Base-by-base conservation (phyloP, 2,329 filamentous ascomycete genomes). In the Claviceps sp. region DNA sequence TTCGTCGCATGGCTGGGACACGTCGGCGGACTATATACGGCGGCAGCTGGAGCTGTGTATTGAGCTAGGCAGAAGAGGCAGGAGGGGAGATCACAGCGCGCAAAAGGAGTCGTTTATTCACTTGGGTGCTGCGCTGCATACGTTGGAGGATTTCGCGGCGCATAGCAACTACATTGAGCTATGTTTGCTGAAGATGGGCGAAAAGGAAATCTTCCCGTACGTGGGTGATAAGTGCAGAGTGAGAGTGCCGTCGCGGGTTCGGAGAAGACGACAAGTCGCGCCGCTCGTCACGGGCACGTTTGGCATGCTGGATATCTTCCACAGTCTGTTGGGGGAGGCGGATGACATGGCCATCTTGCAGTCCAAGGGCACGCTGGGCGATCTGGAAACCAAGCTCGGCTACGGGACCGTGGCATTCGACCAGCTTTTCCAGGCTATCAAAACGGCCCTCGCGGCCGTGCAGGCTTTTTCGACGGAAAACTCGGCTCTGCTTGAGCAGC, bases 111-210 rank as follows among this genome's bases (percentile, higher is more conserved):
- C 84, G 5, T 69, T 88, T 55, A 73, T 85, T 47, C 85, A 80
- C 56, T 71, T 88, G 1, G 84, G 84, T 1, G 83, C 86, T 62
- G 79, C 81, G 2, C 72, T 87, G 23, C 84, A 88, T 65, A 85
- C 81, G 23, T 74, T 88, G 57, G 84, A 87, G 75, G 76, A 88
- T 58, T 61, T 65, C 17, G 59, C 62, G 1, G 85, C 85, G 1
- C 85, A 88, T 63, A 86, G 82, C 58, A 89, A 88, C 64, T 89
- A 88, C 64, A 80, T 79, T 55, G 85, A 89, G 62, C 74, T 89
- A 43, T 82, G 76, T 8, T 70, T 89, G 43, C 75, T 81, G 9
- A 85, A 89, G 61, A 73, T 88, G 54, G 85, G 85, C 1, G 78
- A 80, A 60, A 67, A 71, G 49, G 75, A 79, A 34, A 81, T 88